Percentiles rank a stretch among this genome's conserved stretches.
These are phyloP conservation scores for Spiraea crenata DNA, from an alignment of 331 rosid genomes.

Conservation along the genomic window DNA sequence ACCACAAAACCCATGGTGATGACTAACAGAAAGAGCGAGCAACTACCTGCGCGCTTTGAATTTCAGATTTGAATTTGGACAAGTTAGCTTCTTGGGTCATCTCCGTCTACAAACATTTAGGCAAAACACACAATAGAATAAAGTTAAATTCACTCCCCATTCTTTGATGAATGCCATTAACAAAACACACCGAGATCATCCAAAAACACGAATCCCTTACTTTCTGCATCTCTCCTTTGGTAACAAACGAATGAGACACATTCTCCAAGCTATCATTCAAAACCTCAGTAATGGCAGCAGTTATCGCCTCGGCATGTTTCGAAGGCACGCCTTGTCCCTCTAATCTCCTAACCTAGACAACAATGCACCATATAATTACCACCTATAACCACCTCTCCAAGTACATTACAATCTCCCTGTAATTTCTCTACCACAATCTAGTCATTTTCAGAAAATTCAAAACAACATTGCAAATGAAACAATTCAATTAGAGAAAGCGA, in stretches of 20 bases:
- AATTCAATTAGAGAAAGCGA: background rate
- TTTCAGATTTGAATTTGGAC: conserved; percentile 91
- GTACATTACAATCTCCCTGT: background rate
- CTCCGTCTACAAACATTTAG: conserved; percentile 42
- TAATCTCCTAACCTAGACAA: conserved; percentile 71
- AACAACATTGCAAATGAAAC: background rate
- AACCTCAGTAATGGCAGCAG: conserved; percentile 81
- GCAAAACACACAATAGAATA: background rate
- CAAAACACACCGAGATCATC: background rate
- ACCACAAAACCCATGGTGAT: background rate
- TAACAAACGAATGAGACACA: conserved; percentile 74
- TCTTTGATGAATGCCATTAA: background rate
- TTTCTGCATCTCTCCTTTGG: conserved; percentile 86
- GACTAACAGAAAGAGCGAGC: background rate
- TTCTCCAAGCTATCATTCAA: conserved; percentile 81
- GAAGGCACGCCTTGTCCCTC: conserved; percentile 87
- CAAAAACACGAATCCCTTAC: conserved; percentile 29
- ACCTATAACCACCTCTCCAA: background rate
- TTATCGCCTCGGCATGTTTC: conserved; percentile 89
- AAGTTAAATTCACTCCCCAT: background rate
- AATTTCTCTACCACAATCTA: background rate
- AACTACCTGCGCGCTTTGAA: conserved; percentile 90
- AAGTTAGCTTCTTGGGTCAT: conserved; percentile 79
- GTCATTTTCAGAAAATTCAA: conserved; percentile 12
- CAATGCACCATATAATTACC: conserved; percentile 13